These are phyloP conservation scores for Diutina sp. DNA, from an alignment of 1,139 yeast genomes.

Conservation along the genomic window DNA sequence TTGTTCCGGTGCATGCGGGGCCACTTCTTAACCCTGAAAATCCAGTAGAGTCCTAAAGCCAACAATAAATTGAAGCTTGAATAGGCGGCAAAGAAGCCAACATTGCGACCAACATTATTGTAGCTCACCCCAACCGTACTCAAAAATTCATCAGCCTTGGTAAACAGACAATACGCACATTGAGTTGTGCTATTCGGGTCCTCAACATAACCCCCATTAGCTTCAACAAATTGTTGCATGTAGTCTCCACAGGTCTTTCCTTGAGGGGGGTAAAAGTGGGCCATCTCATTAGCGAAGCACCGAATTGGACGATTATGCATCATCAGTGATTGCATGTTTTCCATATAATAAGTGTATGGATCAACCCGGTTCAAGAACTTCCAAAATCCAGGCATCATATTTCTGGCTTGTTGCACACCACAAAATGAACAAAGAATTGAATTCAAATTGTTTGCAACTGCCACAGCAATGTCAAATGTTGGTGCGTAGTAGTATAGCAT, in stretches of 20 bases:
- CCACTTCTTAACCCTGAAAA: not conserved
- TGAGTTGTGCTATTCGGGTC: not conserved
- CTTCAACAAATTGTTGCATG: constrained; percentile 15
- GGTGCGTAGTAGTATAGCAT: constrained; percentile 45
- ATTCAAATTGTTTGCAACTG: constrained; percentile 29
- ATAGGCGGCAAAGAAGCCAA: constrained; percentile 48
- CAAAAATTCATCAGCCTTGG: not conserved
- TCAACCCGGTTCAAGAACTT: not conserved
- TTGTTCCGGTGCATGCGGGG: not conserved
- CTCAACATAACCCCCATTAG: not conserved
- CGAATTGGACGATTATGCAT: constrained; percentile 32
- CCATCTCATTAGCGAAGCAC: constrained; percentile 6
- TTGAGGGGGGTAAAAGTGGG: constrained; percentile 6
- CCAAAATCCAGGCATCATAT: constrained; percentile 1
- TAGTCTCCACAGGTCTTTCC: constrained; percentile 43
- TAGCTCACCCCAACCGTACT: not conserved
- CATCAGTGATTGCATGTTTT: constrained; percentile 38
- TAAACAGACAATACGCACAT: not conserved
- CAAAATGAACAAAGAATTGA: not conserved
- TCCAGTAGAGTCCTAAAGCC: not conserved
- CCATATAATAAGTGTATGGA: constrained; percentile 22
- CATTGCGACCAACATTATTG: constrained; percentile 45
- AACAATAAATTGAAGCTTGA: constrained; percentile 33
- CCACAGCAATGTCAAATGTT: constrained; percentile 51
- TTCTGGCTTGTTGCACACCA: not conserved